phyloP scores from a whole-genome alignment of 768 basidiomycete genomes.

The Pseudohyphozyma bogoriensis region DNA sequence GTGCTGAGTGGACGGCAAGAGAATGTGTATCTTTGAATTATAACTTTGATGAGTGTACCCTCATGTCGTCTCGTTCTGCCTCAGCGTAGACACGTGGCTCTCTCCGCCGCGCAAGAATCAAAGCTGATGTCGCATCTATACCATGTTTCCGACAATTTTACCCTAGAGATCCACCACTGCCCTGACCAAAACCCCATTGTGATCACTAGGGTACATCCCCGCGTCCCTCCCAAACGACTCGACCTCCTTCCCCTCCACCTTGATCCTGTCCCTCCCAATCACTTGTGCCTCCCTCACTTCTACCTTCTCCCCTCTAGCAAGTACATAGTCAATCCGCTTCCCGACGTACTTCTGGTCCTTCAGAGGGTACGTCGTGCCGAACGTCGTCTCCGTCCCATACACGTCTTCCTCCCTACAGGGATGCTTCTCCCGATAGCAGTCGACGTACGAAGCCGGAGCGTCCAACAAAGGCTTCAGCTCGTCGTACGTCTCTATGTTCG shows the following conservation, averaged over 20 bases:
- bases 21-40: too few relatives aligned
- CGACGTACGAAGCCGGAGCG: background rate
- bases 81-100: too few relatives aligned
- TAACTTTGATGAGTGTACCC: too few relatives aligned
- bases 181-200: background rate
- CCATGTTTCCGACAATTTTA: too few relatives aligned
- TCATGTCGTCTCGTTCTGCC: too few relatives aligned
- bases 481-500: background rate
- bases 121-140: too few relatives aligned
- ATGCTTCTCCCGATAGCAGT: background rate
- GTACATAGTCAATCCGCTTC: slow-evolving; percentile 1
- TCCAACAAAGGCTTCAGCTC: background rate
- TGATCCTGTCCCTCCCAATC: background rate
- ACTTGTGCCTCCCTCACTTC: background rate
- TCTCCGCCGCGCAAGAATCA: too few relatives aligned
- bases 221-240: background rate
- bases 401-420: background rate
- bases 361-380: background rate
- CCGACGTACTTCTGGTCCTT: background rate
- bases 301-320: background rate
- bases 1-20: too few relatives aligned
- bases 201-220: background rate
- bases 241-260: background rate
- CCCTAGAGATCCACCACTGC: too few relatives aligned
- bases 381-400: background rate